A percentile compares a stretch with the other conserved stretches of the same genome.
Evolutionary conservation across 1,284 basidiomycete genomes (phyloP).

Genomic region (Melampsora americana): DNA sequence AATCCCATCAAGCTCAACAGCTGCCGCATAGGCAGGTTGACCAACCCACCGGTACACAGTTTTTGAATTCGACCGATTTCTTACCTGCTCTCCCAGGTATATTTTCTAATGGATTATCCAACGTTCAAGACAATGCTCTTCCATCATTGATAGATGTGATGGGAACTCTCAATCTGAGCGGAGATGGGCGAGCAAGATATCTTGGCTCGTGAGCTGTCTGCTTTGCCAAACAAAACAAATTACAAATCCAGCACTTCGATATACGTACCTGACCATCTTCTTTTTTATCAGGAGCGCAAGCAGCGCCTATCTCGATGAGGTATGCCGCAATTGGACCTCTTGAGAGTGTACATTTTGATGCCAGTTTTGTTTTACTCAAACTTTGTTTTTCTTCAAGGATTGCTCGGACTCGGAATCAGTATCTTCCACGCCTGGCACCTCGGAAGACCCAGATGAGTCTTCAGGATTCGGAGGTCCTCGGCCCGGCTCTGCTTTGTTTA

Average conservation of each 20-base stretch:
- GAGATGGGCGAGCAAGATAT: constrained; percentile 41
- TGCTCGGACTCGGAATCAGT: constrained; percentile 33
- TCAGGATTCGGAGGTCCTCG: constrained; percentile 2
- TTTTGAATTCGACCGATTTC: constrained; percentile 1
- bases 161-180: constrained; percentile 40
- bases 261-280: background rate
- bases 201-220: constrained; percentile 33
- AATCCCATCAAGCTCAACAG: constrained; percentile 10
- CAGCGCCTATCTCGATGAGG: constrained; percentile 37
- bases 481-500: background rate
- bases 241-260: background rate
- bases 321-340: background rate
- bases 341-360: background rate
- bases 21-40: background rate
- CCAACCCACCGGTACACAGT: background rate
- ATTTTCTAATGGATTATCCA: background rate
- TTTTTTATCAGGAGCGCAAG: constrained; percentile 26
- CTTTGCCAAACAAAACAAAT: background rate
- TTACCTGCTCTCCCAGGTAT: background rate
- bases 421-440: constrained; percentile 39
- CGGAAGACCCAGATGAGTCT: constrained; percentile 24
- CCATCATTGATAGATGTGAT: constrained; percentile 38
- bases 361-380: background rate
- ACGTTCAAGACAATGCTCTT: constrained; percentile 18
- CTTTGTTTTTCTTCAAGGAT: constrained; percentile 13